phyloP scores from a whole-genome alignment of 768 basidiomycete genomes.

The Flagelloscypha sp. region DNA sequence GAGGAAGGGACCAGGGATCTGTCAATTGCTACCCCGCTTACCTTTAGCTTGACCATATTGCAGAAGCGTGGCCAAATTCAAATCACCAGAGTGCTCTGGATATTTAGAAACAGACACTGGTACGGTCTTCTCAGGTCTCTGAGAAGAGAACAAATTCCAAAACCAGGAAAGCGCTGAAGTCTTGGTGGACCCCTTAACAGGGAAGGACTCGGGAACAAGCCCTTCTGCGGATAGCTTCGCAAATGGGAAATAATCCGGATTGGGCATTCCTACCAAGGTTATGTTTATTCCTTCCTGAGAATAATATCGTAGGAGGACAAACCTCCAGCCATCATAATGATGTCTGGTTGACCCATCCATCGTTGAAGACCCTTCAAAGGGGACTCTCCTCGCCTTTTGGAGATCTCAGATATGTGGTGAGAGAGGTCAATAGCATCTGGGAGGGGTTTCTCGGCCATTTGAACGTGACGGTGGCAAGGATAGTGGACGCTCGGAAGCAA shows the following conservation, averaged over 20 bases:
- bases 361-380: slow-evolving; percentile 63
- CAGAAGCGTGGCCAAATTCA: slow-evolving; percentile 57
- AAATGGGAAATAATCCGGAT: slow-evolving; percentile 65
- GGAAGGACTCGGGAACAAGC: slow-evolving; percentile 41
- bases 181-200: slow-evolving; percentile 21
- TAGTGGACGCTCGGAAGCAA: too few relatives aligned
- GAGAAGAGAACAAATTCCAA: slow-evolving; percentile 41
- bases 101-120: slow-evolving; percentile 57
- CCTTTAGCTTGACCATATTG: slow-evolving; percentile 52
- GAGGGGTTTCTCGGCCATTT: slow-evolving; percentile 28
- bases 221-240: slow-evolving; percentile 48
- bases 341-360: slow-evolving; percentile 44
- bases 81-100: slow-evolving; percentile 28
- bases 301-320: slow-evolving; percentile 1
- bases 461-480: too few relatives aligned
- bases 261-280: slow-evolving; percentile 44
- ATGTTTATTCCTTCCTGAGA: slow-evolving; percentile 1
- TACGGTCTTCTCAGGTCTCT: slow-evolving; percentile 33
- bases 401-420: slow-evolving; percentile 58
- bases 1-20: slow-evolving; percentile 1
- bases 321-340: slow-evolving; percentile 68
- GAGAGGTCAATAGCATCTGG: slow-evolving; percentile 55
- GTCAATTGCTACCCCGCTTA: background rate
- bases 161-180: slow-evolving; percentile 44
- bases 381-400: slow-evolving; percentile 39